Conservation (phyloP, 345 rosid genomes). For the Cardamine resedifolia region DNA sequence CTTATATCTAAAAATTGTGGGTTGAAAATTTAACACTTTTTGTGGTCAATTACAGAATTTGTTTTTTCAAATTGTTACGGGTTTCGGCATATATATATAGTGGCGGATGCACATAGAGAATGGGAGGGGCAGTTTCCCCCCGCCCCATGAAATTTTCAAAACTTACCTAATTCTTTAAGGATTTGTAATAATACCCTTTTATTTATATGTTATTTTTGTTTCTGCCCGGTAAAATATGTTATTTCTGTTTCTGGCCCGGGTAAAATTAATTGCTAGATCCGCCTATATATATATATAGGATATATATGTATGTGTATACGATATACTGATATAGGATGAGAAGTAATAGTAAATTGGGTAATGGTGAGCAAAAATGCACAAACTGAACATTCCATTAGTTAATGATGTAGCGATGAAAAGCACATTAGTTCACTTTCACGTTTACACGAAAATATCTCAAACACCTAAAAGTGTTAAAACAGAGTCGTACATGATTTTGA, state of each 20-base stretch:
- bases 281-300: no score
- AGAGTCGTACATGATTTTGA: conserved; percentile 14
- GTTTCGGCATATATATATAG: not conserved
- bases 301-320: not conserved
- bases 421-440: conserved; percentile 29
- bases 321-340: not conserved
- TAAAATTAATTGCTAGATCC: no score
- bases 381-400: conserved; percentile 22
- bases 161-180: no score
- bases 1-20: not conserved
- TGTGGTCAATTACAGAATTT: not conserved
- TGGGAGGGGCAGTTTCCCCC: no score
- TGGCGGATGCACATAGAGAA: no score
- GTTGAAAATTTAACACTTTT: not conserved
- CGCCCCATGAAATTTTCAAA: no score
- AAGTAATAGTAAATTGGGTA: conserved; percentile 2
- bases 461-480: conserved; percentile 23
- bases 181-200: no score
- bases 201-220: no score
- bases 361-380: conserved; percentile 20
- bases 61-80: not conserved
- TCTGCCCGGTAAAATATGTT: no score
- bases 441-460: conserved; percentile 34
- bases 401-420: conserved; percentile 11
- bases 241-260: no score